Evolutionary conservation across 345 rosid genomes (phyloP), one percentile per base, ranked within the genome.

Genomic region (Stellera chamaejasme): DNA sequence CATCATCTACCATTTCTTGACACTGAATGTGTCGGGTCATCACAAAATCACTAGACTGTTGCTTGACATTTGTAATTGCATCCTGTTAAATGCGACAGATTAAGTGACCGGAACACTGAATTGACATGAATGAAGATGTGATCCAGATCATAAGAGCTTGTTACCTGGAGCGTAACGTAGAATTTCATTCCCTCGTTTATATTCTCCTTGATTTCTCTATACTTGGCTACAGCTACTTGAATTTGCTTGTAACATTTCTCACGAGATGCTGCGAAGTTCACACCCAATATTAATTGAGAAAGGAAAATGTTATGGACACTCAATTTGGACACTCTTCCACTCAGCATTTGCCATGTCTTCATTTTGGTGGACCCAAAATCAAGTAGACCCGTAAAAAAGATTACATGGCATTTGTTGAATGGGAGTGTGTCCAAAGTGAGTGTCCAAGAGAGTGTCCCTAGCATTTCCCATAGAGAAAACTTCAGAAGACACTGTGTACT

Each of bases 21-120:
- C 99, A 87, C 65, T 93, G 99, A 62, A 89, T 93, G 76, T 75
- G 87, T 75, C 99, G 81, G 46, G 99, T 93, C 97, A 93, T 87
- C 64, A 80, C 90, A 77, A 84, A 93, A 74, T 93, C 99, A 62
- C 92, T 93, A 77, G 96, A 87, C 62, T 93, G 97, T 79, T 87
- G 99, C 83, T 93, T 89, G 63, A 93, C 67, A 60, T 89, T 93
- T 67, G 87, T 83, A 74, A 93, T 83, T 49, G 99, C 99, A 39
- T 93, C 99, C 99, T 93, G 79, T 73, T 56, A 36, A 55, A 59
- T 44, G 27, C 13, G 27, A 25, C 23, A 54, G 48, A 15, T 52
- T 46, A 16, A 11, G 14, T 45, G 39, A 48, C 11, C 45, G 19
- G 11, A 2, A 48, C 32, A 39, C 14, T 14, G 7, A 27, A 36